Conservation (phyloP, 345 rosid species). For the Hibiscus tridactylites region DNA sequence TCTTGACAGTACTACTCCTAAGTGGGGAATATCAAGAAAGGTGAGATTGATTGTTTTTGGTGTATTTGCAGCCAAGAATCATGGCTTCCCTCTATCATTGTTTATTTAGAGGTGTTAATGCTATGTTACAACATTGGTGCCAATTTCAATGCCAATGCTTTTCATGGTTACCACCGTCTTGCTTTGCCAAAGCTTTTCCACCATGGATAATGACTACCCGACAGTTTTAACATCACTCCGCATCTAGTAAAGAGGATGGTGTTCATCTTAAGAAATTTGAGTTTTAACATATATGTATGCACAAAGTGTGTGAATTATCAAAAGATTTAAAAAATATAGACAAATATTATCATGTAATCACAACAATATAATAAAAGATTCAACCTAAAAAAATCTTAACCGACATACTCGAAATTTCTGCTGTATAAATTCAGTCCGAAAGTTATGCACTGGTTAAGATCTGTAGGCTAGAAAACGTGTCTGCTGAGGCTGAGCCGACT, state of each 20-base stretch:
- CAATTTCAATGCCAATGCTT: constrained; percentile 7
- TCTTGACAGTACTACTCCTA: constrained; percentile 14
- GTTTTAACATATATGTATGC: too few species aligned
- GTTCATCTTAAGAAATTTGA: too few species aligned
- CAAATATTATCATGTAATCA: too few species aligned
- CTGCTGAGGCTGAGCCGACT: neutral
- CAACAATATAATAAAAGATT: too few species aligned
- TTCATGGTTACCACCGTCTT: neutral
- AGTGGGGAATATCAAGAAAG: constrained; percentile 25
- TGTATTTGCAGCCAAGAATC: constrained; percentile 37
- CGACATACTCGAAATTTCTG: too few species aligned
- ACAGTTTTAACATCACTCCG: neutral
- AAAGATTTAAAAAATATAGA: too few species aligned
- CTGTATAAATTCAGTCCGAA: neutral
- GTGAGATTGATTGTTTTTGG: constrained; percentile 6
- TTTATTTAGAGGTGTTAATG: constrained; percentile 12
- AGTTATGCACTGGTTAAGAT: neutral
- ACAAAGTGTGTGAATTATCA: too few species aligned
- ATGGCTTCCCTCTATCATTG: constrained; percentile 31
- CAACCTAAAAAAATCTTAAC: too few species aligned
- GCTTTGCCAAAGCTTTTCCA: constrained; percentile 21
- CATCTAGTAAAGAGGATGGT: too few species aligned
- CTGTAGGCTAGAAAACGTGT: neutral
- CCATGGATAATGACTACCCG: constrained; percentile 16
- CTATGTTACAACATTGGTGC: constrained; percentile 22